phyloP scores from a whole-genome alignment of 345 rosid genomes.

The Melaleuca alternifolia region DNA sequence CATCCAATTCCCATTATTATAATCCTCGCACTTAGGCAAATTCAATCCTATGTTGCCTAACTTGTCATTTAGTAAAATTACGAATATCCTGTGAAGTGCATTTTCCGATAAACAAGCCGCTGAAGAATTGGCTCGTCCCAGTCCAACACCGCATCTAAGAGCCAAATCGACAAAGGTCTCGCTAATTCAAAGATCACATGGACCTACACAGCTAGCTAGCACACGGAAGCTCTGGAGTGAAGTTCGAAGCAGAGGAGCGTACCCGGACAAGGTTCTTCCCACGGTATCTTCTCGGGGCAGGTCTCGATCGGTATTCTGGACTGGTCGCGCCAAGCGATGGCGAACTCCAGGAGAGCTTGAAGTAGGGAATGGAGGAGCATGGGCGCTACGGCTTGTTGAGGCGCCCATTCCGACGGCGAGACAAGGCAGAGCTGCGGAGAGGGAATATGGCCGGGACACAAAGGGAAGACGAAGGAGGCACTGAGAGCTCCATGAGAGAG shows the following conservation, averaged over 20 bases:
- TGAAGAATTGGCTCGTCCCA: background rate
- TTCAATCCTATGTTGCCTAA: background rate
- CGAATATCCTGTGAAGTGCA: background rate
- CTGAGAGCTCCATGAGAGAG: slow-evolving; percentile 31
- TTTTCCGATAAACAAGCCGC: background rate
- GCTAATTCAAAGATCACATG: background rate
- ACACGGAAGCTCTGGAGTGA: background rate
- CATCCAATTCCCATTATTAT: background rate
- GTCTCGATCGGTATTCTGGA: slow-evolving; percentile 9
- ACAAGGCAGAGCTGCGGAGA: slow-evolving; percentile 4
- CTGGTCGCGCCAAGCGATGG: slow-evolving; percentile 8
- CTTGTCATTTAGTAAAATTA: background rate
- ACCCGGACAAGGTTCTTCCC: slow-evolving; percentile 32
- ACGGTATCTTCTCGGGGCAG: background rate
- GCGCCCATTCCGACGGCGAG: slow-evolving; percentile 3
- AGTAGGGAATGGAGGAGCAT: background rate
- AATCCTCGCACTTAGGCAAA: background rate
- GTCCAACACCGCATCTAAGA: background rate
- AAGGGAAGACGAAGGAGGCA: slow-evolving; percentile 14
- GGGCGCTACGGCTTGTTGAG: background rate
- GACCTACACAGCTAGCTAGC: background rate
- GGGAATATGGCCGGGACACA: too few relatives aligned
- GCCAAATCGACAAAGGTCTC: background rate
- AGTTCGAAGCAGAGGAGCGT: background rate
- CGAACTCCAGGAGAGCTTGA: slow-evolving; percentile 8